Base-by-base conservation (phyloP, 306 rosid species). In the Quercus berberidifolia region DNA sequence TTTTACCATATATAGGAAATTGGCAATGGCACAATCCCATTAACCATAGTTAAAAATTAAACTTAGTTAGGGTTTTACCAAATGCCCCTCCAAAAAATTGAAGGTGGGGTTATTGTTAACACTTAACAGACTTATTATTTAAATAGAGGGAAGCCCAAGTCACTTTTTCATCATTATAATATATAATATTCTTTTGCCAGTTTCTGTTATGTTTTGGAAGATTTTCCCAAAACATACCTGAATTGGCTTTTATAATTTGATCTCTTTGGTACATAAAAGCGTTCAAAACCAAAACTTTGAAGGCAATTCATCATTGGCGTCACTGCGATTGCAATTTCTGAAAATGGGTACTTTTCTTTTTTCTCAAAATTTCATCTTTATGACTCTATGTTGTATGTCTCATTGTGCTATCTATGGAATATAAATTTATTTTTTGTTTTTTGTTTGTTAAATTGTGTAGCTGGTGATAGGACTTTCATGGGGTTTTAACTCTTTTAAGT, bases 41-140 rank as follows among this genome's bases (percentile, higher is more conserved):
- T 75, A 74, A 85, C 80, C 31, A 73, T 75, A 69, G 89, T 79
- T 77, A 75, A 84, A 72, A 71, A 30, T 30, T 75, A 51, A 89
- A 84, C 84, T 52, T 69, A 35, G 84, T 80, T 80, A 80, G 69
- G 76, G 31, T 73, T 72, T 81, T 76, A 67, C 82, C 86, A 25
- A 65, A 26, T 3, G 9, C 33, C 38, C 74, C n/a, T 19, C 17
- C 60, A 71, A 21, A 57, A 30, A 60, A 59, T 74, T 28, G 68
- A 64, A 57, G 30, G 14, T 68, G 70, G 67, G 67, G 73, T 30
- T 68, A 33, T 35, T 35, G 23, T 69, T 75, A 73, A 31, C 20
- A 73, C 19, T 69, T 75, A 73, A 31, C 20, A 73, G 64, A 58
- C 12, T 59, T 7, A 77, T 58, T 6, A 76, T 76, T 26, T 67